These are phyloP conservation scores for Daldinia eschscholtzii DNA, from an alignment of 2,329 filamentous ascomycete genomes.

Conservation along the genomic window DNA sequence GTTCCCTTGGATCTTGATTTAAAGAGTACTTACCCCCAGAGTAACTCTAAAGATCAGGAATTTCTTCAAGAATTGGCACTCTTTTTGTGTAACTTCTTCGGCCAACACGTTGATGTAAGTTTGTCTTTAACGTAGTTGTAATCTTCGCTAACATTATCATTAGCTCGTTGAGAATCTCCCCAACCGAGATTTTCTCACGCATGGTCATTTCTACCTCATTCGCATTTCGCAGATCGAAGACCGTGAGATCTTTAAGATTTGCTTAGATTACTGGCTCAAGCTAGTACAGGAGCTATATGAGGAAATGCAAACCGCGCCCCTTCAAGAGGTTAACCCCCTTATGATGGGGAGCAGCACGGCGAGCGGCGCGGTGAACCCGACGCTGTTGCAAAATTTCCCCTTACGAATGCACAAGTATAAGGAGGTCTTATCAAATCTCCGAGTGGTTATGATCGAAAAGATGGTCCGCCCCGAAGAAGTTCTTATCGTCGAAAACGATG, in stretches of 20 bases:
- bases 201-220: conserved; percentile 98
- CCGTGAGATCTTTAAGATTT: conserved; percentile 99
- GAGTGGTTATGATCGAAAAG: conserved; percentile 99
- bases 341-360: conserved; percentile 82
- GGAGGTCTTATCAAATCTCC: conserved; percentile 91
- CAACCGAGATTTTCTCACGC: conserved; percentile 92
- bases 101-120: conserved; percentile 85
- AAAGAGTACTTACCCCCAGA: conserved; percentile 89
- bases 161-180: conserved; percentile 95
- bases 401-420: conserved; percentile 98
- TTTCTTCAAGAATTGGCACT: conserved; percentile 97
- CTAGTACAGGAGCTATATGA: conserved; percentile 98
- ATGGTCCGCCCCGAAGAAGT: conserved; percentile 99
- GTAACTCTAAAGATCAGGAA: conserved; percentile 94
- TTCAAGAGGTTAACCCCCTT: conserved; percentile 92
- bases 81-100: conserved; percentile 97
- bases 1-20: conserved; percentile 92
- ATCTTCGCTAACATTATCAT: conserved; percentile 38
- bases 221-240: conserved; percentile 99
- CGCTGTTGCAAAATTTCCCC: conserved; percentile 87
- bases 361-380: conserved; percentile 86
- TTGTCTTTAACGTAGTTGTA: conserved; percentile 2
- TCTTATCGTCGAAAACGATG: conserved; percentile 98
- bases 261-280: conserved; percentile 98
- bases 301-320: conserved; percentile 96